Conservation (phyloP, 2,329 filamentous ascomycete genomes). For the Aureobasidium musti region DNA sequence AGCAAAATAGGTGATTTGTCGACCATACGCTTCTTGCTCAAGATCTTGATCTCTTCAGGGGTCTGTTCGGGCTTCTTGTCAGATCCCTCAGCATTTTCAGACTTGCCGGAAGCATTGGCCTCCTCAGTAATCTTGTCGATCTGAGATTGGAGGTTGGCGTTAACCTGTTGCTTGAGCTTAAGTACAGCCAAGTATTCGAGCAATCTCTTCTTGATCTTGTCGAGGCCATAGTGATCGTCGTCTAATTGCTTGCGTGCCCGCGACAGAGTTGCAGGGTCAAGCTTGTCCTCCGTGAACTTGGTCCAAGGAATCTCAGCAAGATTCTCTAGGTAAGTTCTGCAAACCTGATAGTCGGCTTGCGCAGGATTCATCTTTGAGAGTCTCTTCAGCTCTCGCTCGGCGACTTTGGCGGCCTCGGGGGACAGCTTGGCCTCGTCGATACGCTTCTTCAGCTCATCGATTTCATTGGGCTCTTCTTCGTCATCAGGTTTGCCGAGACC, state of each 20-base stretch:
- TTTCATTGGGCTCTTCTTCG: slow-evolving; percentile 81
- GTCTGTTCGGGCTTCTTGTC: slow-evolving; percentile 45
- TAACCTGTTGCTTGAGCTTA: slow-evolving; percentile 88
- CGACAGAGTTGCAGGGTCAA: slow-evolving; percentile 76
- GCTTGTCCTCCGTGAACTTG: slow-evolving; percentile 77
- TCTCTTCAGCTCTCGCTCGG: slow-evolving; percentile 81
- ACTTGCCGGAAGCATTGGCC: slow-evolving; percentile 37
- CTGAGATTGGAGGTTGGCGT: slow-evolving; percentile 77
- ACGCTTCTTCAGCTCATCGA: slow-evolving; percentile 88
- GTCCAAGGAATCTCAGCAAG: slow-evolving; percentile 93
- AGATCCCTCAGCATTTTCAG: slow-evolving; percentile 33
- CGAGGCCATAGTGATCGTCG: slow-evolving; percentile 92
- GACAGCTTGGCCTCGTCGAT: slow-evolving; percentile 79
- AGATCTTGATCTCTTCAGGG: slow-evolving; percentile 67
- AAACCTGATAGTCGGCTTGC: slow-evolving; percentile 94
- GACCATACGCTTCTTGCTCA: slow-evolving; percentile 79
- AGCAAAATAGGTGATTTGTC: slow-evolving; percentile 97
- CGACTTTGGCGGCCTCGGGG: slow-evolving; percentile 84
- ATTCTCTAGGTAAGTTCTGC: slow-evolving; percentile 90
- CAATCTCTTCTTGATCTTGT: slow-evolving; percentile 95
- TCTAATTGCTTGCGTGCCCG: slow-evolving; percentile 87
- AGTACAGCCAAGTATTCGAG: slow-evolving; percentile 97
- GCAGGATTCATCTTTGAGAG: slow-evolving; percentile 94
- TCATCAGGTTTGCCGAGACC: slow-evolving; percentile 58
- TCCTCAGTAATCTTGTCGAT: slow-evolving; percentile 61